Conservation (phyloP, 140 eudicot genomes). For the Stevia rebaudiana region DNA sequence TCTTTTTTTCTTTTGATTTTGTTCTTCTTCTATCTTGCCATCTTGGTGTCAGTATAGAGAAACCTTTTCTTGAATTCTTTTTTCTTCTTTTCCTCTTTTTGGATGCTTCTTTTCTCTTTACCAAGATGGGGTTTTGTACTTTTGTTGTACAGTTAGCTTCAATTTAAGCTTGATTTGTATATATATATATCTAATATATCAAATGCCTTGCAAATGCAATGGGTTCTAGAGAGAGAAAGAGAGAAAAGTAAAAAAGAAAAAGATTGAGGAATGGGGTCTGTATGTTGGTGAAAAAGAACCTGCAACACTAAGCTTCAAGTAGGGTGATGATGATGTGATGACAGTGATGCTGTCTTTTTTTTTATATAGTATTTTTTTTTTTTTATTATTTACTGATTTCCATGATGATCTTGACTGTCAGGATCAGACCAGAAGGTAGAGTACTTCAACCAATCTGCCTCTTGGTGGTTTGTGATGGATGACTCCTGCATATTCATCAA, state of each 20-base stretch:
- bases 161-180: slow-evolving; percentile 45
- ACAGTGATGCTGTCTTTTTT: slow-evolving; percentile 28
- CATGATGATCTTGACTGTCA: slow-evolving; percentile 78
- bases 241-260: slow-evolving; percentile 12
- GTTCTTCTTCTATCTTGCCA: slow-evolving; percentile 21
- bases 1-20: slow-evolving; percentile 16
- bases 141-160: slow-evolving; percentile 46
- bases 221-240: slow-evolving; percentile 17
- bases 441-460: slow-evolving; percentile 97
- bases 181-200: slow-evolving; percentile 30
- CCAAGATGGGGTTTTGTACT: slow-evolving; percentile 55
- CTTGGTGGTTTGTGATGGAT: slow-evolving; percentile 67
- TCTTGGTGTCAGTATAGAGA: slow-evolving; percentile 46
- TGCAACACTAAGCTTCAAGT: slow-evolving; percentile 33
- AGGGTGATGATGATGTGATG: slow-evolving; percentile 28
- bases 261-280: slow-evolving; percentile 32
- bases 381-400: slow-evolving; percentile 29
- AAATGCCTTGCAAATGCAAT: slow-evolving; percentile 30
- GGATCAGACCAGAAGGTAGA: slow-evolving; percentile 95
- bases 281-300: slow-evolving; percentile 35
- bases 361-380: slow-evolving; percentile 2
- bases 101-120: slow-evolving; percentile 42
- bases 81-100: slow-evolving; percentile 27
- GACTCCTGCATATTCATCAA: slow-evolving; percentile 56
- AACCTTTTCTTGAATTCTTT: slow-evolving; percentile 42